Evolutionary conservation across 495 filamentous ascomycete species (phyloP).

Genomic region (Xylaria flabelliformis): DNA sequence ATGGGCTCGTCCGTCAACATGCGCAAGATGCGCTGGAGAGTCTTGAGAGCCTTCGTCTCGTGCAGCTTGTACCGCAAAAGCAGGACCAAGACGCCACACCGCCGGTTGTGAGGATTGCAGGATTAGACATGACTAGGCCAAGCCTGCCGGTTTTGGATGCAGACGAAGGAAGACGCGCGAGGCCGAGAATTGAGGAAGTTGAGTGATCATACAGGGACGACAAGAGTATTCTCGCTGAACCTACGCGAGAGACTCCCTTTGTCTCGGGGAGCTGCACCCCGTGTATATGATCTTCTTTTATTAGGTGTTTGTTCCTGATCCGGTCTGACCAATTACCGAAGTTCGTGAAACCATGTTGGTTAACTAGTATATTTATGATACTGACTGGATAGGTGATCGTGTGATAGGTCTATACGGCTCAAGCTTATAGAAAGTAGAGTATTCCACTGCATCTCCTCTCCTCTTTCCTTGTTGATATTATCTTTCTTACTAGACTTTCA

Average conservation of each 20-base stretch:
- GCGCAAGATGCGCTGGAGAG: constrained; percentile 73
- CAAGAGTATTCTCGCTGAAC: background rate
- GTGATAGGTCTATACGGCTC: constrained; percentile 51
- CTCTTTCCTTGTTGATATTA: constrained; percentile 35
- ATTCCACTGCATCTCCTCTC: constrained; percentile 41
- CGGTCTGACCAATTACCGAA: background rate
- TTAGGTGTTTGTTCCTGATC: background rate
- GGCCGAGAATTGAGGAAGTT: constrained; percentile 56
- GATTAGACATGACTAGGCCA: constrained; percentile 46
- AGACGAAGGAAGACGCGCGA: constrained; percentile 24
- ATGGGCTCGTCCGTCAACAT: constrained; percentile 76
- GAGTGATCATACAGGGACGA: constrained; percentile 37
- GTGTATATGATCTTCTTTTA: background rate
- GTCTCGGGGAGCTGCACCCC: background rate
- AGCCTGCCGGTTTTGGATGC: constrained; percentile 30
- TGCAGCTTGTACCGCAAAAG: constrained; percentile 46
- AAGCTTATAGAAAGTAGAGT: constrained; percentile 65
- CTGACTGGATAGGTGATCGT: background rate
- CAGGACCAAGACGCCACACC: constrained; percentile 27
- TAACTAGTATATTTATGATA: background rate
- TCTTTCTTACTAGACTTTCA: constrained; percentile 42
- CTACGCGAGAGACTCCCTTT: background rate
- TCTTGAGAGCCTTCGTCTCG: constrained; percentile 72
- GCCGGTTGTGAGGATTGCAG: constrained; percentile 49
- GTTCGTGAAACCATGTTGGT: background rate